Evolutionary conservation across 345 rosid species (phyloP), one percentile per base, ranked within the genome.

Genomic region (Chamaenerion angustifolium): DNA sequence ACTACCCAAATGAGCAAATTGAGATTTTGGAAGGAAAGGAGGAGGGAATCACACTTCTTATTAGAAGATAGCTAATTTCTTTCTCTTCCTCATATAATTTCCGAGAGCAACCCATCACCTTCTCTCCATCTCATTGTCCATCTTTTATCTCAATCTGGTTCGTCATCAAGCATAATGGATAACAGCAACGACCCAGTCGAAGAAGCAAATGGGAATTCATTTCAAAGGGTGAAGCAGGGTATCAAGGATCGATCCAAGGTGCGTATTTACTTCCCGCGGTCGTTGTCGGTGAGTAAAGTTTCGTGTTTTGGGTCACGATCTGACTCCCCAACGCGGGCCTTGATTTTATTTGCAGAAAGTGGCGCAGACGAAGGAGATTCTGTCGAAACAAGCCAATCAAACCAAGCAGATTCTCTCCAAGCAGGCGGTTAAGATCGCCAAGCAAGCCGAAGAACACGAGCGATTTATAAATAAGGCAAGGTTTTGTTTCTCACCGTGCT

Each of bases 401-500:
- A 89, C 94, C 4, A 82, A 83, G 42, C 72, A 83, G 80, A 81
- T 83, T 45, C 54, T 90, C 46, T 83, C 98, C 40, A 83, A 90
- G 62, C 95, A 90, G 49, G 98, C 95, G 2, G 78, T 71, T 58
- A 90, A 79, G 88, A 83, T 90, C 62, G 96, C 93, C 17, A 87
- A 83, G 66, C 93, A 78, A 72, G 98, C 89, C 8, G 98, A 83
- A 71, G 92, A 81, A 63, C 98, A 90, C 42, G 93, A 90, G 62
- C 65, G 80, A 48, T 80, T 86, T 64, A 76, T 90, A 52, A 90
- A 76, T 59, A 90, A 90, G 83, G 98, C 64, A 64, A 4, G 48
- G 40, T 63, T 51, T 55, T 49, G 42, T 13, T 48, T 3, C 56
- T 45, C 19, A 1, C 12, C 1, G 4, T 18, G 23, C n/a, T 41